These are phyloP conservation scores for Trametes punicea DNA, from an alignment of 768 basidiomycete genomes.

Conservation along the genomic window DNA sequence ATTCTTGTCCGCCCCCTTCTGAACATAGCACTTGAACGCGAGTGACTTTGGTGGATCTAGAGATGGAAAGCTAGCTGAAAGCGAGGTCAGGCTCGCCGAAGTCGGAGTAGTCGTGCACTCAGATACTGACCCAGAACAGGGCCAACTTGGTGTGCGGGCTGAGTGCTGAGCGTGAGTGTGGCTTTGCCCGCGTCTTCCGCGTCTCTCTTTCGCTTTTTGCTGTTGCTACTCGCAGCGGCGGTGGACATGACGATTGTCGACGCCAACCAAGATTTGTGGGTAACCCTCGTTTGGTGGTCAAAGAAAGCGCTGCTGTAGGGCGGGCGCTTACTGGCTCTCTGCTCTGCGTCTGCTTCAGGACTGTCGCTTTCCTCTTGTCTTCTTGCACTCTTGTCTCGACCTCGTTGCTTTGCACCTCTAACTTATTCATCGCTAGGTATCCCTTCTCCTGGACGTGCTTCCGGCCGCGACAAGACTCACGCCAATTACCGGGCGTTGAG, in stretches of 20 bases:
- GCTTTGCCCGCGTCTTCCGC: conserved; percentile 33
- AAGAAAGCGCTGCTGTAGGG: not conserved
- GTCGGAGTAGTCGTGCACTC: not conserved
- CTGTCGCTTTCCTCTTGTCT: not conserved
- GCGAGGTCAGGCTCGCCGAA: not conserved
- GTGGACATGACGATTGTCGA: conserved; percentile 12
- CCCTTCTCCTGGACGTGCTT: not conserved
- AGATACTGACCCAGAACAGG: conserved; percentile 49
- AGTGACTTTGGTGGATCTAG: conserved; percentile 55
- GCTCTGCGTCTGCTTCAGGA: too few species aligned
- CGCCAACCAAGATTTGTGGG: not conserved
- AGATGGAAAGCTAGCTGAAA: conserved; percentile 63
- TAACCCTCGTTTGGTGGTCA: too few species aligned
- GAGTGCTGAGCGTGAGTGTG: conserved; percentile 36
- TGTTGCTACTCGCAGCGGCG: not conserved
- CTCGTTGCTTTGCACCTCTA: not conserved
- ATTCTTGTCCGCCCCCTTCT: conserved; percentile 37
- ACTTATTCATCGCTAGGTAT: conserved; percentile 3
- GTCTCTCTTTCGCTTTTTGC: conserved; percentile 47
- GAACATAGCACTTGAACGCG: conserved; percentile 55
- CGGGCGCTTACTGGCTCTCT: conserved; percentile 5
- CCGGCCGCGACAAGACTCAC: not conserved
- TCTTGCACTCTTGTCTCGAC: not conserved
- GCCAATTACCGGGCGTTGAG: conserved; percentile 1
- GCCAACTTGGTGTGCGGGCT: conserved; percentile 38